Conservation (phyloP, 805 yeast genomes). For the Candida jianshihensis region DNA sequence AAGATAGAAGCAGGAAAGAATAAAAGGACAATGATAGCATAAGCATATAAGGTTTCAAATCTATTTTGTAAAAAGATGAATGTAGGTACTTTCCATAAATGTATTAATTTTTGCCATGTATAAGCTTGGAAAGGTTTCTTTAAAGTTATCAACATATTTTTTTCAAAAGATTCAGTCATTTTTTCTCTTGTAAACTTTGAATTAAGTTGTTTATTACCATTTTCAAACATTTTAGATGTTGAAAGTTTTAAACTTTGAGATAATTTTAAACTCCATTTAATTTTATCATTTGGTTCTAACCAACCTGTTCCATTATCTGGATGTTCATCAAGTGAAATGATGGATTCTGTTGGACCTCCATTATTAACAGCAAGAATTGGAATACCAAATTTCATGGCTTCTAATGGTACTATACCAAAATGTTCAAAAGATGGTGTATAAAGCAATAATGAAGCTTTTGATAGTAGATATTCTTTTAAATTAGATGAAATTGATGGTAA, state of each 20-base stretch:
- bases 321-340: slow-evolving; percentile 26
- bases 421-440: slow-evolving; percentile 93
- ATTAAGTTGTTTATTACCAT: slow-evolving; percentile 26
- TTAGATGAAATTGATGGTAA: slow-evolving; percentile 71
- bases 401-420: slow-evolving; percentile 96
- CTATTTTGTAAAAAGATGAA: slow-evolving; percentile 7
- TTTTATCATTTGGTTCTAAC: slow-evolving; percentile 40
- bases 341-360: slow-evolving; percentile 91
- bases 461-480: slow-evolving; percentile 56
- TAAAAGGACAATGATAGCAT: slow-evolving; percentile 8
- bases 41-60: slow-evolving; percentile 8
- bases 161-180: slow-evolving; percentile 32
- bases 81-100: slow-evolving; percentile 18
- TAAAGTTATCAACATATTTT: slow-evolving; percentile 25
- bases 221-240: slow-evolving; percentile 11
- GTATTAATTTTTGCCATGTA: slow-evolving; percentile 25
- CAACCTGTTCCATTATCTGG: slow-evolving; percentile 53
- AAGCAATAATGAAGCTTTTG: slow-evolving; percentile 50
- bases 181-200: slow-evolving; percentile 30
- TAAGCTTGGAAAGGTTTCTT: slow-evolving; percentile 18
- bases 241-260: slow-evolving; percentile 28
- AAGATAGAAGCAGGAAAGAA: slow-evolving; percentile 17
- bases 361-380: slow-evolving; percentile 81
- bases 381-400: slow-evolving; percentile 79
- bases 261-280: slow-evolving; percentile 50